A percentile compares a stretch with the other conserved stretches of the same genome.
These are phyloP conservation scores for Schizosaccharomyces versatilis DNA, from an alignment of 1,139 yeast genomes.

Conservation along the genomic window DNA sequence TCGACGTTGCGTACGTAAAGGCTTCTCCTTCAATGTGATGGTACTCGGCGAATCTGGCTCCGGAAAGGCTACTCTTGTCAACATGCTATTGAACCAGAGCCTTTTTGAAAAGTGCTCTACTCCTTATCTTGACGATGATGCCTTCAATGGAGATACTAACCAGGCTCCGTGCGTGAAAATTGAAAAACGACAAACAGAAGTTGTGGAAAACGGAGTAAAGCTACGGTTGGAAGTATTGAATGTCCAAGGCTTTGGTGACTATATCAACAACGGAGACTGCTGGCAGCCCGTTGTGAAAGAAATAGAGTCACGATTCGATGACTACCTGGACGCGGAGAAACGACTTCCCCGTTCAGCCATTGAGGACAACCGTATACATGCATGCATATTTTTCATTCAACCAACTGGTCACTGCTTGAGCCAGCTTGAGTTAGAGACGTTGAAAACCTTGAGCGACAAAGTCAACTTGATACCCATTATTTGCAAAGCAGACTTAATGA, in stretches of 20 bases:
- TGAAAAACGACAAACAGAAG: constrained; percentile 43
- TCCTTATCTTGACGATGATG: constrained; percentile 18
- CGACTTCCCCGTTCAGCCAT: constrained; percentile 57
- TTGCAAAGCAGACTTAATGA: constrained; percentile 82
- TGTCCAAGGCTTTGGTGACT: constrained; percentile 88
- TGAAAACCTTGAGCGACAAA: constrained; percentile 73
- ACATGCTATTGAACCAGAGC: constrained; percentile 59
- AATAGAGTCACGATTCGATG: constrained; percentile 66
- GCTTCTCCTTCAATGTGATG: constrained; percentile 75
- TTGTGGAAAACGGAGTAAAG: constrained; percentile 85
- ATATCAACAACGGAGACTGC: constrained; percentile 61
- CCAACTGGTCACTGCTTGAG: constrained; percentile 91
- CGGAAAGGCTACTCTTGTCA: constrained; percentile 82
- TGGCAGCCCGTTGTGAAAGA: constrained; percentile 91
- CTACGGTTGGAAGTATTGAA: constrained; percentile 68
- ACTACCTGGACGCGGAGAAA: constrained; percentile 75
- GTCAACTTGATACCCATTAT: constrained; percentile 86
- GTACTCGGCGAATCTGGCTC: constrained; percentile 77
- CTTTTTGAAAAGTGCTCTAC: constrained; percentile 29
- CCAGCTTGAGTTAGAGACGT: constrained; percentile 70
- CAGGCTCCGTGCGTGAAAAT: constrained; percentile 30
- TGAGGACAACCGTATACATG: constrained; percentile 61
- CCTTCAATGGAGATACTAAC: constrained; percentile 7
- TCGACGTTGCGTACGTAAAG: constrained; percentile 77
- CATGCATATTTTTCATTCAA: constrained; percentile 73